Percentiles rank a stretch among this genome's conserved stretches.
Evolutionary conservation across 2,329 filamentous ascomycete species (phyloP).

Genomic region (Coniochaeta ligniaria): DNA sequence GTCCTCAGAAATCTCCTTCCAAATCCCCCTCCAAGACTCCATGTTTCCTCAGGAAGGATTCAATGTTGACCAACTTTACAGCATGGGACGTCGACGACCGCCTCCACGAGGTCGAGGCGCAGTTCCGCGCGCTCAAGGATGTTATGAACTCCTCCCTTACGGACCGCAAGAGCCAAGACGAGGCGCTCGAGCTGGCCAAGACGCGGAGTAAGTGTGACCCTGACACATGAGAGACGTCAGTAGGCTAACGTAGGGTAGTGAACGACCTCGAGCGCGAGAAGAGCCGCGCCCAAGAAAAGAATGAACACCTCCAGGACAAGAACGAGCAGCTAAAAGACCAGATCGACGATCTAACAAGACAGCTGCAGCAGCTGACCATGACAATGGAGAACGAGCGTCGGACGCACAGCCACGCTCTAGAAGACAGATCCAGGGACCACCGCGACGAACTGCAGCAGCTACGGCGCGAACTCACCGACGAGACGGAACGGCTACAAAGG

Average conservation of each 20-base stretch:
- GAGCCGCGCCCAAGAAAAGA: constrained; percentile 37
- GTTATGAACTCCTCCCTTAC: constrained; percentile 63
- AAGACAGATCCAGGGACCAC: constrained; percentile 46
- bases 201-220: constrained; percentile 55
- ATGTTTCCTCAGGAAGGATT: constrained; percentile 62
- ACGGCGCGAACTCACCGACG: constrained; percentile 39
- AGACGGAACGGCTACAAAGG: constrained; percentile 50
- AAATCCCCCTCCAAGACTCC: constrained; percentile 34
- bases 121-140: constrained; percentile 65
- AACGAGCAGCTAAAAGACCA: constrained; percentile 51
- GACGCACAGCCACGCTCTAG: constrained; percentile 41
- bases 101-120: constrained; percentile 67
- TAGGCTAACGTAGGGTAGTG: constrained; percentile 26
- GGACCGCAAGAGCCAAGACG: constrained; percentile 64
- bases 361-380: constrained; percentile 33
- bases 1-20: constrained; percentile 26
- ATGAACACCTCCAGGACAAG: constrained; percentile 53
- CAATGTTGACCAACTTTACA: constrained; percentile 59
- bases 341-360: constrained; percentile 41
- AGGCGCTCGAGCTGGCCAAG: constrained; percentile 68
- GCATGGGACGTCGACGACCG: constrained; percentile 75
- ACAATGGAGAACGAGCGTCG: constrained; percentile 35
- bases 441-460: constrained; percentile 50
- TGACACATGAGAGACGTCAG: not conserved
- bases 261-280: constrained; percentile 41